Percentiles rank a stretch among this genome's conserved stretches.
phyloP scores from a whole-genome alignment of 306 rosid genomes.

The Glycine latifolia region DNA sequence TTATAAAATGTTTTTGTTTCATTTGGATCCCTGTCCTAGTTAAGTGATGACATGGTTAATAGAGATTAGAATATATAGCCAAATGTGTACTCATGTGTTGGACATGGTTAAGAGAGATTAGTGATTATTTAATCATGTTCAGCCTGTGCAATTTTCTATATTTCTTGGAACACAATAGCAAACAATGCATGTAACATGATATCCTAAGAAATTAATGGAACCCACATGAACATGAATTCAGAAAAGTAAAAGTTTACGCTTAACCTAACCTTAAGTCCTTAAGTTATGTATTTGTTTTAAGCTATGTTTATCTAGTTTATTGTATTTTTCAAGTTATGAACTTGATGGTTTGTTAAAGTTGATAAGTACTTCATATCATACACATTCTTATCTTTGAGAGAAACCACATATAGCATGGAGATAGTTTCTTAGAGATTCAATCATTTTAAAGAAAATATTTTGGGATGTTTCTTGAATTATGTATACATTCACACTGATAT shows the following conservation, averaged over 20 bases:
- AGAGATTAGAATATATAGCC: not conserved
- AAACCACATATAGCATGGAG: too few species aligned
- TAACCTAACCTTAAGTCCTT: not conserved
- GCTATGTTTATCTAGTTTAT: conserved; percentile 1
- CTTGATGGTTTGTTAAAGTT: conserved; percentile 6
- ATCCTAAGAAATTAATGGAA: not conserved
- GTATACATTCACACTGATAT: too few species aligned
- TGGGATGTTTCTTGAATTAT: not conserved
- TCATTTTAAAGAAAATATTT: too few species aligned
- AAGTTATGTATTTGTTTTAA: not conserved
- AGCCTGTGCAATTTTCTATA: not conserved
- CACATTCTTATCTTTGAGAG: not conserved
- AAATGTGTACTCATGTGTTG: not conserved
- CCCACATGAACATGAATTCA: not conserved
- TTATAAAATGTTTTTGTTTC: not conserved
- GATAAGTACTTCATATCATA: not conserved
- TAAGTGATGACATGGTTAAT: not conserved
- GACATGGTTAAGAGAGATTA: not conserved
- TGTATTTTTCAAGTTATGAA: conserved; percentile 20
- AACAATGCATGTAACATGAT: not conserved
- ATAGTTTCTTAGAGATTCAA: too few species aligned
- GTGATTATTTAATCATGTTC: conserved; percentile 20
- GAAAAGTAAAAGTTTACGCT: not conserved
- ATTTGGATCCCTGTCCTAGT: not conserved
- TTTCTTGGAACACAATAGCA: conserved; percentile 3